Base-by-base conservation (phyloP, 495 filamentous ascomycete genomes). In the Aspergillus ostianus region DNA sequence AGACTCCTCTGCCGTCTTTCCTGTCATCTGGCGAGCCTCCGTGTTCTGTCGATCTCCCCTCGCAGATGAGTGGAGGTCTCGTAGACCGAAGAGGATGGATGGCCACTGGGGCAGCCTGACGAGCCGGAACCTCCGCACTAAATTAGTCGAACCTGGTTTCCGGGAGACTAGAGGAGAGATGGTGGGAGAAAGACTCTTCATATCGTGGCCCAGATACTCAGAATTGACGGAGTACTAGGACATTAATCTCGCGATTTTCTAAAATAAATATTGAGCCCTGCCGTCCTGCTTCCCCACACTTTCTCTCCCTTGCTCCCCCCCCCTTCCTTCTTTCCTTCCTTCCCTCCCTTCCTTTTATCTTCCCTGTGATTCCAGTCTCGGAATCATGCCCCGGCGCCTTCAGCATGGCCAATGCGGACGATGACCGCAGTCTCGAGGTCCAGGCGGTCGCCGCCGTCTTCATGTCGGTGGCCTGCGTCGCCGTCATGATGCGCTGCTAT, bases 401-500 rank as follows among this genome's bases (percentile, higher is more conserved):
- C 57, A 55, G 20, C 53, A 66, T 50, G 19, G 65, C 59, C 60
- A 29, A 59, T 23, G 53, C 41, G 41, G 53, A 58, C 26, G 67
- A 69, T 53, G 63, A 70, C 48, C 70, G 76, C 59, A 67, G 56
- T 18, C 51, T 65, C 50, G 70, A 70, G 45, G 70, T 76, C 27
- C 58, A 57, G 55, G 65, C 62, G 44, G 69, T 77, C 21, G 72
- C 76, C 47, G 75, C 76, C 53, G 67, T 64, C 52, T 74, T 79
- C 52, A 59, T 77, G 66, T 52, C 70, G 0, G 63, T 80, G 7
- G 77, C 77, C 9, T 44, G 32, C 12, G 53, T 76, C 6, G 55
- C 75, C n/a, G 73, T 80, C 8, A 51, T 73, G 20, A 53, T 79
- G 51, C 73, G 78, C 21, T 73, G 75, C 52, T 80, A 80, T 66